These are phyloP conservation scores for Aurantiochytrium sp. DNA, from an alignment of 108 stramenopile species.

Conservation along the genomic window DNA sequence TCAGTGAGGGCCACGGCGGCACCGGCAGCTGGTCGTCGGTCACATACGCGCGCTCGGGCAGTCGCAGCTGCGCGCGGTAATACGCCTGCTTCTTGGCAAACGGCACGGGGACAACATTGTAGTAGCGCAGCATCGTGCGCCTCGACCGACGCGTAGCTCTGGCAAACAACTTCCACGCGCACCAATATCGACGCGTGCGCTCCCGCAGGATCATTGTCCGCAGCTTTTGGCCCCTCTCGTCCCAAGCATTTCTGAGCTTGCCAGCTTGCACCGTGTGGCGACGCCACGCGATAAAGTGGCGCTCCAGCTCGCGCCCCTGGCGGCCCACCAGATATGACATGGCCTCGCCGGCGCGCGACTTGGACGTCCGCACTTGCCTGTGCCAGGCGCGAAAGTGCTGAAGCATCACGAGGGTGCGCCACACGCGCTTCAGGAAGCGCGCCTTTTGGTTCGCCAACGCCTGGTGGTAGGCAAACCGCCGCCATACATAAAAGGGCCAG, in stretches of 20 bases:
- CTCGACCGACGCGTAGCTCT: not conserved
- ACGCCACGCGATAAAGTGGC: not conserved
- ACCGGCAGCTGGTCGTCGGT: not conserved
- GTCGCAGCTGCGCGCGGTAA: not conserved
- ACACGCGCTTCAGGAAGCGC: not conserved
- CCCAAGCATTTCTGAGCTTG: not conserved
- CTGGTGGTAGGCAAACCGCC: not conserved
- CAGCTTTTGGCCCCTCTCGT: not conserved
- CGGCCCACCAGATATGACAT: not conserved
- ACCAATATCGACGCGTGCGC: not conserved
- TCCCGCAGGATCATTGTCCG: not conserved
- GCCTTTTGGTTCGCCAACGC: not conserved
- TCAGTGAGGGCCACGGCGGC: not conserved
- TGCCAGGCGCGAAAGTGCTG: not conserved
- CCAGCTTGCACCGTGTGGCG: not conserved
- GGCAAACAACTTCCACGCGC: not conserved
- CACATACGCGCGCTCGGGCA: not conserved
- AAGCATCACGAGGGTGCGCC: not conserved
- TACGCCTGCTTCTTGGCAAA: not conserved
- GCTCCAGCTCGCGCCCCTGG: not conserved
- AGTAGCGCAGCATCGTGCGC: not conserved
- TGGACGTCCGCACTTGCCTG: not conserved
- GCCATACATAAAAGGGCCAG: constrained; percentile 28
- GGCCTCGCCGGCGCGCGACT: not conserved
- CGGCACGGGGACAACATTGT: not conserved